These are phyloP conservation scores for Fusarium sp. DNA, from an alignment of 2,329 filamentous ascomycete genomes.

Conservation along the genomic window DNA sequence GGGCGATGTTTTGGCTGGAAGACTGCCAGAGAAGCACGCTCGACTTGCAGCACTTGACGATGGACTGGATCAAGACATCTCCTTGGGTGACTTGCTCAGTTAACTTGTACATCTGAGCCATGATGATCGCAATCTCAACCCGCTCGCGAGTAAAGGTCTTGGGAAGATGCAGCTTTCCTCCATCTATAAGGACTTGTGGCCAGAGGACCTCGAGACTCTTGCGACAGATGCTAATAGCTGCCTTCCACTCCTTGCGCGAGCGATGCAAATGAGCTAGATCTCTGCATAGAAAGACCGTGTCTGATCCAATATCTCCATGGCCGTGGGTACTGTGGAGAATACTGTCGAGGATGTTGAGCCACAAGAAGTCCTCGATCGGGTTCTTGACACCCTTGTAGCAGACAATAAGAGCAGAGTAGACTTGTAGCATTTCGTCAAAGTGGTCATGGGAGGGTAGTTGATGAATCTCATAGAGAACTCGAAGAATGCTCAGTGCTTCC, in stretches of 20 bases:
- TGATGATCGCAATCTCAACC: neutral
- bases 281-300: neutral
- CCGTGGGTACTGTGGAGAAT: neutral
- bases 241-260: neutral
- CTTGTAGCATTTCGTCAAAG: neutral
- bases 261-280: neutral
- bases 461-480: neutral
- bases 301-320: neutral
- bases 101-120: neutral
- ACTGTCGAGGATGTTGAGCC: neutral
- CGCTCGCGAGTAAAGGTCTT: neutral
- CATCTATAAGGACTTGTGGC: neutral
- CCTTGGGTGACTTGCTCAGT: neutral
- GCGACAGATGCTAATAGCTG: neutral
- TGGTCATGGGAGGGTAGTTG: neutral
- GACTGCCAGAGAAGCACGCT: neutral
- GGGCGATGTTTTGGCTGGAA: neutral
- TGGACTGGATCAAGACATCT: neutral
- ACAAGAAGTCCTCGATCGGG: neutral
- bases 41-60: neutral
- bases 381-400: neutral
- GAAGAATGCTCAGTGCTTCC: neutral
- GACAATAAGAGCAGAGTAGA: rapidly evolving
- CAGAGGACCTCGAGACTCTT: neutral
- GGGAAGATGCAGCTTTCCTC: neutral